Conservation (phyloP, 108 stramenopile genomes). For the Nitzschia sp. region DNA sequence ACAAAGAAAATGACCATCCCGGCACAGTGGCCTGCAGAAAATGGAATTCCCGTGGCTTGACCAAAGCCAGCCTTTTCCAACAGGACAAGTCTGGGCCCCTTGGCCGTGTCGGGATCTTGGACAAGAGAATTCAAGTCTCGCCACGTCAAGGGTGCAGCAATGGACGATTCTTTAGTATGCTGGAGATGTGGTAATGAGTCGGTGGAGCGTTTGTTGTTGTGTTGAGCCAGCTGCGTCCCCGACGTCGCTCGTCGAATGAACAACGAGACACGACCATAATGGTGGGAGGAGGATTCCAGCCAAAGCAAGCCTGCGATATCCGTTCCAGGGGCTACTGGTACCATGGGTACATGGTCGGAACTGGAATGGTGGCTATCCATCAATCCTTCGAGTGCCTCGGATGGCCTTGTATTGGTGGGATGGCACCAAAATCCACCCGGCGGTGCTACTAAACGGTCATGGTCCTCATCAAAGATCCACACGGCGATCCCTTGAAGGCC, state of each 20-base stretch:
- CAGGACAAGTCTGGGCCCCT: conserved; percentile 8
- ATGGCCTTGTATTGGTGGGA: conserved; percentile 3
- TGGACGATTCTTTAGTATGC: not conserved
- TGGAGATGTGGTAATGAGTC: not conserved
- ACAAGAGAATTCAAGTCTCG: conserved; percentile 30
- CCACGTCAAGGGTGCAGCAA: conserved; percentile 12
- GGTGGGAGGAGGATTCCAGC: conserved; percentile 11
- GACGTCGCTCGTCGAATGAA: not conserved
- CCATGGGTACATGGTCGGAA: conserved; percentile 20
- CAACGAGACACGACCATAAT: not conserved
- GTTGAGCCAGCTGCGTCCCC: not conserved
- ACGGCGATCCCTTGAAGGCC: conserved; percentile 12
- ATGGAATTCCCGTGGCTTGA: conserved; percentile 22
- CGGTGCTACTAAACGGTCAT: not conserved
- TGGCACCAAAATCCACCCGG: conserved; percentile 21
- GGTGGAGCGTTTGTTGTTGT: not conserved
- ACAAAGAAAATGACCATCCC: conserved; percentile 50
- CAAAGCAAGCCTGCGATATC: conserved; percentile 50
- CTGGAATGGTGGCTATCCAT: conserved; percentile 19
- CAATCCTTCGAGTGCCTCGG: conserved; percentile 9
- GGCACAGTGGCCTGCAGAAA: conserved; percentile 17
- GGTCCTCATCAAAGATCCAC: conserved; percentile 24
- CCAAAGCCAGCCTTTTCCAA: conserved; percentile 30
- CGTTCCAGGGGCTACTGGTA: conserved; percentile 31
- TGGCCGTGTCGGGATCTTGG: conserved; percentile 23